Percentiles rank a stretch among this genome's conserved stretches.
Evolutionary conservation across 1,284 basidiomycete genomes (phyloP).

Genomic region (Jaminaea rosea): DNA sequence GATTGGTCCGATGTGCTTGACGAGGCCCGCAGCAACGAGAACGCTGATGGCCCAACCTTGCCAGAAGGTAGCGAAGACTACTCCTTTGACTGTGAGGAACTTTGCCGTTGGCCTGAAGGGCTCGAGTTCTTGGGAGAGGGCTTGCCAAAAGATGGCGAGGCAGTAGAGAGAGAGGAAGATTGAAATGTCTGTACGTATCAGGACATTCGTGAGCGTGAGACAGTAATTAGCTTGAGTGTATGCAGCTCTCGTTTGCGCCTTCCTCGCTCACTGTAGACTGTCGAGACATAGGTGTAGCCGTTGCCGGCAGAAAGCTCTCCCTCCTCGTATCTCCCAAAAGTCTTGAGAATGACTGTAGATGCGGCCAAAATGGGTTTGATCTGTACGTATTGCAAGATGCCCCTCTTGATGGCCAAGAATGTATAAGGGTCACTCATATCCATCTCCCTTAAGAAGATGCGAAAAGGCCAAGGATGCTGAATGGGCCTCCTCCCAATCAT

Average conservation of each 20-base stretch:
- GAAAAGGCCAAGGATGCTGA: slow-evolving; percentile 74
- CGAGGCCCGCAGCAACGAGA: slow-evolving; percentile 69
- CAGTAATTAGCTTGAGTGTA: not conserved
- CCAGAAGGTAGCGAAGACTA: slow-evolving; percentile 98
- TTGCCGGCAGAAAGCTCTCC: slow-evolving; percentile 71
- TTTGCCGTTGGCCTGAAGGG: slow-evolving; percentile 41
- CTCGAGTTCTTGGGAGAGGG: slow-evolving; percentile 32
- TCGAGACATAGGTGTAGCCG: slow-evolving; percentile 60
- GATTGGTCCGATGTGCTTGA: slow-evolving; percentile 64
- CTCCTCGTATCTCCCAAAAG: slow-evolving; percentile 77
- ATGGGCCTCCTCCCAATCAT: slow-evolving; percentile 82
- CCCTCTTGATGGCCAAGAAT: slow-evolving; percentile 85
- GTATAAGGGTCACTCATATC: slow-evolving; percentile 59
- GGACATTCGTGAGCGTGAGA: not conserved
- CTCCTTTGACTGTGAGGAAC: slow-evolving; percentile 87
- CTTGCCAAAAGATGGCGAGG: slow-evolving; percentile 43
- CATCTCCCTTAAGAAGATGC: slow-evolving; percentile 30
- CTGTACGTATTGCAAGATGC: slow-evolving; percentile 94
- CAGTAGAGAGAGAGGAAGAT: slow-evolving; percentile 50
- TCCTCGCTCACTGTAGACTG: slow-evolving; percentile 55
- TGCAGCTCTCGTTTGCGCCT: not conserved
- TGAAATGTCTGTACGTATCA: slow-evolving; percentile 42
- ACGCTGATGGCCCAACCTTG: slow-evolving; percentile 73
- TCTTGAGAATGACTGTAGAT: slow-evolving; percentile 76
- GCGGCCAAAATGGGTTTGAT: slow-evolving; percentile 83